Base-by-base conservation (phyloP, 2,329 filamentous ascomycete genomes). In the Botrytis cinerea region DNA sequence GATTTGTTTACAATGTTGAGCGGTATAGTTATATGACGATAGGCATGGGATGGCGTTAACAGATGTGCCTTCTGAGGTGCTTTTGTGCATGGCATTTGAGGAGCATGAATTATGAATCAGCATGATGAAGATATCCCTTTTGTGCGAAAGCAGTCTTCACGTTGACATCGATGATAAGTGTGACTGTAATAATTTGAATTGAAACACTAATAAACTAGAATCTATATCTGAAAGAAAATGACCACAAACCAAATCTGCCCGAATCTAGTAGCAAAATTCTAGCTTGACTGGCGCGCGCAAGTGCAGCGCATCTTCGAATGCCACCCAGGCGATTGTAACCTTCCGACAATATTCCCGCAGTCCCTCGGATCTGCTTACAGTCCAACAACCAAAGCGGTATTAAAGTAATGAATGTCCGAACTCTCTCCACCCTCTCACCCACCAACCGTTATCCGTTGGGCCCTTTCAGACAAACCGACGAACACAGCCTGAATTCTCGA, bases 351-450 rank as follows among this genome's bases (percentile, higher is more conserved):
- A 32, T 22, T 38, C n/a, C 54, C 32, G n/a, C 43, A 67, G 12
- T 40, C 25, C 43, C 20, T 18, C 28, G 7, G 40, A 16, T 38
- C n/a, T 57, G 16, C 28, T 45, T 14, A 45, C 43, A 32, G 8
- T 7, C 9, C 40, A 12, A 59, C 38, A 45, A 45, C 22, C 43
- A 54, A 57, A 4, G 18, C 16, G 9, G 5, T 38, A 54, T 38
- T 57, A 32, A 45, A 54, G n/a, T 25, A 63, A 54, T 74, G 61
- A 75, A 81, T 90, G 88, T 90, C 86, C 87, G 85, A 88, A 86
- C 86, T 84, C 83, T 85, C 77, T 78, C 80, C 80, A 74, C 75
- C 79, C 77, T 78, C 76, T 76, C 75, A 78, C 78, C 77, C 77
- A 76, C 74, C 78, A 75, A 72, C 70, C 70, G 70, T 72, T 67